Base-by-base conservation (phyloP, 202 grass and related monocot genomes). In the Brachypodium distachyon region DNA sequence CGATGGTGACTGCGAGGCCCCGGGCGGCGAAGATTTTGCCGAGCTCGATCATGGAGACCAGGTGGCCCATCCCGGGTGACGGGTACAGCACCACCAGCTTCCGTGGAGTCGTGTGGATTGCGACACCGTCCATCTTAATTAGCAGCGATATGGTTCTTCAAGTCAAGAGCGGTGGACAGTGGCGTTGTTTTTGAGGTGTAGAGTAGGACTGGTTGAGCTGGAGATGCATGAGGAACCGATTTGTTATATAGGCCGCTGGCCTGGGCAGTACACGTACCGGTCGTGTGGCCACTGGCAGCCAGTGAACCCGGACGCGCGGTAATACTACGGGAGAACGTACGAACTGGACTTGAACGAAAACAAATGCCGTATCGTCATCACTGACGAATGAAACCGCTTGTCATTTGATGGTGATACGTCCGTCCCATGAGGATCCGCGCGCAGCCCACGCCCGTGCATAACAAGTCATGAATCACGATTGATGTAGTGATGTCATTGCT, bases 1-100 rank as follows among this genome's bases (percentile, higher is more conserved):
- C 54, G 31, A 90, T 82, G 12, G 66, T 77, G 70, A 87, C 76
- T 12, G 80, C 17, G 4, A 91, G 56, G 0, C 81, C 85, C 1
- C 75, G 81, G 23, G 46, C 55, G 26, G 67, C 67, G 32, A 59
- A 33, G 56, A 32, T 32, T 28, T 59, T 59, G 1, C 56, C 56
- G 56, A 59, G 56, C 28, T 59, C 85, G 70, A 92, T 71, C 85
- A 85, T 91, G 51, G 89, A 82, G 17, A 91, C 85, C 1, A 87
- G 72, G 67, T 91, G 89, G 5, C 89, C 85, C 85, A 88, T 91
- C 17, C 85, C 89, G 11, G 61, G 86, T 3, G 90, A 92, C 0
- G 85, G 89, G 77, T 87, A 91, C 10, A 91, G 67, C 61, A 91
- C 85, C 36, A 88, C 85, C 10, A 74, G 28, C 38, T 73, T 50